Evolutionary conservation across 75 land plant species (phyloP).

Genomic region (Chamaecyparis obtusa): DNA sequence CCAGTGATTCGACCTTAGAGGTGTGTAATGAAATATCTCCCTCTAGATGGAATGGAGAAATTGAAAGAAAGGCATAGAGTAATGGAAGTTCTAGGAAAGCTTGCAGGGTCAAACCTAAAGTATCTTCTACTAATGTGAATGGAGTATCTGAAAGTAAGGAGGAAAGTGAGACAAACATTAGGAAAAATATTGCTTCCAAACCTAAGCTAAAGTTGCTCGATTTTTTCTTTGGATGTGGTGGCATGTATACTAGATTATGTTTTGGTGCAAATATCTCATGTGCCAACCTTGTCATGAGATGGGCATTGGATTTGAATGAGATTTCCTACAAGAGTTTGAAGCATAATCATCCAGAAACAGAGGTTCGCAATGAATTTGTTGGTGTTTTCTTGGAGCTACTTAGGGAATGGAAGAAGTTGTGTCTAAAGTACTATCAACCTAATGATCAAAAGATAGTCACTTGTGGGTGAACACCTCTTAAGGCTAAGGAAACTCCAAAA

Average conservation of each 20-base stretch:
- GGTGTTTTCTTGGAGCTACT: conserved; percentile 73
- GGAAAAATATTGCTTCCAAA: conserved; percentile 6
- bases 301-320: conserved; percentile 83
- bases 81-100: conserved; percentile 16
- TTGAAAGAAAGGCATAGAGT: conserved; percentile 9
- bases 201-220: conserved; percentile 63
- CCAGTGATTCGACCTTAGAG: conserved; percentile 16
- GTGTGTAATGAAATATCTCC: conserved; percentile 13
- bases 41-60: conserved; percentile 5
- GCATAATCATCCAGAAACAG: conserved; percentile 87
- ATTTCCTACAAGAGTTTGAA: conserved; percentile 72
- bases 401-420: conserved; percentile 83
- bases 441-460: conserved; percentile 11
- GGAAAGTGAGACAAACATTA: conserved; percentile 13
- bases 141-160: conserved; percentile 16
- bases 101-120: conserved; percentile 23
- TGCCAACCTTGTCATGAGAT: conserved; percentile 73
- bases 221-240: conserved; percentile 96
- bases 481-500: neutral
- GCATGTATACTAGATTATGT: conserved; percentile 93
- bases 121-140: conserved; percentile 46
- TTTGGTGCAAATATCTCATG: conserved; percentile 68
- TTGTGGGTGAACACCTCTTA: neutral
- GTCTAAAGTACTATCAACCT: conserved; percentile 28
- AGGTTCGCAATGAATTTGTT: conserved; percentile 87